phyloP scores from a whole-genome alignment of 2,329 filamentous ascomycete species.

The Fusarium brachygibbosum region DNA sequence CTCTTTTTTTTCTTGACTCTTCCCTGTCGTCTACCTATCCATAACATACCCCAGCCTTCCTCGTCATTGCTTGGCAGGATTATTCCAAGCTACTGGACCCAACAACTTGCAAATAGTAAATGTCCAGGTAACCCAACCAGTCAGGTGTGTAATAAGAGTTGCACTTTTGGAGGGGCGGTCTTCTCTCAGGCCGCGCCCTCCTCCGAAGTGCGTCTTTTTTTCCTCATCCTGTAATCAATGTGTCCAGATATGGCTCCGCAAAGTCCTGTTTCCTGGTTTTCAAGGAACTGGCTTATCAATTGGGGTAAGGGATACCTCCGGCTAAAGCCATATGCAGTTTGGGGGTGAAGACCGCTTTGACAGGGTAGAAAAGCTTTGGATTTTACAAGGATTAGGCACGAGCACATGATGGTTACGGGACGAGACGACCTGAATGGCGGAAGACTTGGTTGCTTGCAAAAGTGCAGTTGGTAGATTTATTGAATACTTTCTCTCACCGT shows the following conservation, averaged over 20 bases:
- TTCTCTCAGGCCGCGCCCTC: slow-evolving; percentile 2
- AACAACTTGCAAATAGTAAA: slow-evolving; percentile 2
- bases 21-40: background rate
- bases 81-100: slow-evolving; percentile 15
- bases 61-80: slow-evolving; percentile 36
- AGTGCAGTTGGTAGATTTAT: slow-evolving; percentile 7
- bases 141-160: slow-evolving; percentile 30
- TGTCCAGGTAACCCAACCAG: slow-evolving; percentile 12
- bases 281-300: background rate
- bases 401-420: background rate
- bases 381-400: background rate
- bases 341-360: slow-evolving; percentile 1
- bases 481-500: slow-evolving; percentile 12
- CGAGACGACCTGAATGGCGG: background rate
- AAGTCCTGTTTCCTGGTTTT: background rate
- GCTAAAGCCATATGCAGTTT: slow-evolving; percentile 29
- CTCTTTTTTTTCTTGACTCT: background rate
- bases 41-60: slow-evolving; percentile 27
- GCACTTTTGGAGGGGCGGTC: slow-evolving; percentile 14
- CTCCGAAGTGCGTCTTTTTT: slow-evolving; percentile 38
- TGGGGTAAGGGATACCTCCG: slow-evolving; percentile 11
- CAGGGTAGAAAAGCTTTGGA: slow-evolving; percentile 11
- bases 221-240: slow-evolving; percentile 6
- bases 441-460: background rate
- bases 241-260: background rate